phyloP scores from a whole-genome alignment of 2,329 filamentous ascomycete genomes.

The Xylaria multiplex region DNA sequence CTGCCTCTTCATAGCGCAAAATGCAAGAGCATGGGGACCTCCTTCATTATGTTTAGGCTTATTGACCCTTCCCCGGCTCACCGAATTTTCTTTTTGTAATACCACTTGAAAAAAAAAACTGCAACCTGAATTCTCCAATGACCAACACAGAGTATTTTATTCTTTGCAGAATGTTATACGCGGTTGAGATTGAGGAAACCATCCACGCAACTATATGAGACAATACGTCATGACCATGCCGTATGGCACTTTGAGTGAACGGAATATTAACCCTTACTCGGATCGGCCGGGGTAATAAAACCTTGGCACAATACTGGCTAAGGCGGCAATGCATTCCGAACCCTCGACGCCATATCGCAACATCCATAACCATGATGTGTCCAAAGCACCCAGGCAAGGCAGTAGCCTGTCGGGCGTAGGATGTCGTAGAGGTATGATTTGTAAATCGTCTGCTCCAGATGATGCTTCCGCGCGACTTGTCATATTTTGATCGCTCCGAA shows the following conservation, averaged over 20 bases:
- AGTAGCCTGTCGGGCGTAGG: constrained; percentile 63
- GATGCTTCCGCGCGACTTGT: constrained; percentile 59
- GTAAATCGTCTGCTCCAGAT: constrained; percentile 64
- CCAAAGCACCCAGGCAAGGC: constrained; percentile 64
- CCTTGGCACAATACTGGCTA: constrained; percentile 36
- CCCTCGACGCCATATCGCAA: constrained; percentile 59
- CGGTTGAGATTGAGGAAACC: constrained; percentile 45
- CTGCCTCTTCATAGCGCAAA: constrained; percentile 43
- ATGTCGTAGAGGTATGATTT: constrained; percentile 66
- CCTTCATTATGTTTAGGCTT: constrained; percentile 38
- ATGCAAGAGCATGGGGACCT: constrained; percentile 39
- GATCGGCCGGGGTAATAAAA: constrained; percentile 35
- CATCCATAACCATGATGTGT: constrained; percentile 71
- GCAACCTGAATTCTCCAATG: constrained; percentile 47
- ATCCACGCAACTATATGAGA: constrained; percentile 47
- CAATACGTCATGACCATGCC: constrained; percentile 39
- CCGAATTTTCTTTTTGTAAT: constrained; percentile 37
- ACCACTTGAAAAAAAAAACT: constrained; percentile 35
- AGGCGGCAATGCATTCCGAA: constrained; percentile 39
- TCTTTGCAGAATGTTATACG: constrained; percentile 47
- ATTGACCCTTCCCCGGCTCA: constrained; percentile 28
- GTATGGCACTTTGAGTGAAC: constrained; percentile 38
- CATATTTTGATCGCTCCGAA: constrained; percentile 56
- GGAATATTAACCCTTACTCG: constrained; percentile 39
- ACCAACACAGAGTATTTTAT: constrained; percentile 47